Evolutionary conservation across 768 basidiomycete genomes (phyloP).

Genomic region (Pluteus cervinus): DNA sequence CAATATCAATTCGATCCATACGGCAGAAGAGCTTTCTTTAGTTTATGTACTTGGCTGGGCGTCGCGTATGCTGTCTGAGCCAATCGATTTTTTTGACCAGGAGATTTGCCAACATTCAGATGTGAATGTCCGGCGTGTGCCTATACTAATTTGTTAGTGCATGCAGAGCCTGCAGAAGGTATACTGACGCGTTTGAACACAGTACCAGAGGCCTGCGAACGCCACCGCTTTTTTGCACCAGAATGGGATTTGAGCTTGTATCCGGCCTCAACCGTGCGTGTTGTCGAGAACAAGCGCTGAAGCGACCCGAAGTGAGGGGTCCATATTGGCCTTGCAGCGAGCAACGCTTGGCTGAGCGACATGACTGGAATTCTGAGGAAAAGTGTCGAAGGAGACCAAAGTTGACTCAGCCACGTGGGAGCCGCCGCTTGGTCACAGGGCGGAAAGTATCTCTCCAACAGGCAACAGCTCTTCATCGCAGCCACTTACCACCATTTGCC

Average conservation of each 20-base stretch:
- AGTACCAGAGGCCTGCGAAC: conserved; percentile 55
- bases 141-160: conserved; percentile 24
- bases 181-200: conserved; percentile 68
- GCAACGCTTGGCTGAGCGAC: neutral
- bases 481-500: neutral
- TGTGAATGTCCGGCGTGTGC: conserved; percentile 68
- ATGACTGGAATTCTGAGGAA: neutral
- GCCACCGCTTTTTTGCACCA: conserved; percentile 79
- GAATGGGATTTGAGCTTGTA: conserved; percentile 80
- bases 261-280: conserved; percentile 44
- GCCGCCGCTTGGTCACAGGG: no score
- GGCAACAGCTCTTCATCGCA: neutral
- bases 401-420: no score
- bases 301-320: neutral
- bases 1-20: conserved; percentile 40
- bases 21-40: conserved; percentile 64
- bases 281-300: conserved; percentile 54
- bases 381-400: no score
- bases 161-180: conserved; percentile 1
- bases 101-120: conserved; percentile 62
- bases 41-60: conserved; percentile 53
- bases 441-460: neutral
- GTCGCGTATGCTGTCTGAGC: conserved; percentile 62
- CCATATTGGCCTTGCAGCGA: neutral
- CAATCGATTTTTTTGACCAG: conserved; percentile 61